phyloP scores from a whole-genome alignment of 352 stramenopile genomes.

The Globisporangium radiosum region DNA sequence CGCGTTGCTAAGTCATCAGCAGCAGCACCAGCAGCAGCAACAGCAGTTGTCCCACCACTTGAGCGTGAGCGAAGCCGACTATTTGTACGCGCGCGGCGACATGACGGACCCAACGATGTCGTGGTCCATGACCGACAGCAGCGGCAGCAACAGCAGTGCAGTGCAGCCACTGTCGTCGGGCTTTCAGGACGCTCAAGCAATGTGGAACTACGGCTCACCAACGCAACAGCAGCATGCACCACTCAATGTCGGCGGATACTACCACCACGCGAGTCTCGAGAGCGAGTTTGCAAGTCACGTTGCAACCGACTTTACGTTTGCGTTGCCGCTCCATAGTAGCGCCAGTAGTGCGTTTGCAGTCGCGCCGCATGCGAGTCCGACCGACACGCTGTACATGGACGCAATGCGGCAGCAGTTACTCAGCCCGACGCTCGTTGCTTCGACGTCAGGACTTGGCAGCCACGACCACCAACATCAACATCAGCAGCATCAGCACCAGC shows the following conservation, averaged over 20 bases:
- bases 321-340: not conserved
- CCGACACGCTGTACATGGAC: constrained; percentile 14
- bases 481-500: not conserved
- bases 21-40: not conserved
- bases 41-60: constrained; percentile 13
- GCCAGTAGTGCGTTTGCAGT: constrained; percentile 1
- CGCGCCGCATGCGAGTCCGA: constrained; percentile 3
- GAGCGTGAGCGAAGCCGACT: constrained; percentile 14
- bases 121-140: constrained; percentile 6
- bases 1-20: constrained; percentile 17
- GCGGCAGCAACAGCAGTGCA: not conserved
- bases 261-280: constrained; percentile 14
- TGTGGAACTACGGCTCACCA: constrained; percentile 26
- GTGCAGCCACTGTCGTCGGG: constrained; percentile 4
- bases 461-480: constrained; percentile 3
- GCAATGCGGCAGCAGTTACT: constrained; percentile 14
- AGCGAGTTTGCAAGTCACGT: constrained; percentile 15
- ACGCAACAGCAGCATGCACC: constrained; percentile 11
- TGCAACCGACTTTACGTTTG: constrained; percentile 16
- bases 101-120: constrained; percentile 2
- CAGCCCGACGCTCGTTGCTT: constrained; percentile 1
- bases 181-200: constrained; percentile 16
- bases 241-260: constrained; percentile 7
- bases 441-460: not conserved
- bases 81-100: constrained; percentile 10